Base-by-base conservation (phyloP, 2,329 filamentous ascomycete genomes). In the Sordariomycetes sp. region DNA sequence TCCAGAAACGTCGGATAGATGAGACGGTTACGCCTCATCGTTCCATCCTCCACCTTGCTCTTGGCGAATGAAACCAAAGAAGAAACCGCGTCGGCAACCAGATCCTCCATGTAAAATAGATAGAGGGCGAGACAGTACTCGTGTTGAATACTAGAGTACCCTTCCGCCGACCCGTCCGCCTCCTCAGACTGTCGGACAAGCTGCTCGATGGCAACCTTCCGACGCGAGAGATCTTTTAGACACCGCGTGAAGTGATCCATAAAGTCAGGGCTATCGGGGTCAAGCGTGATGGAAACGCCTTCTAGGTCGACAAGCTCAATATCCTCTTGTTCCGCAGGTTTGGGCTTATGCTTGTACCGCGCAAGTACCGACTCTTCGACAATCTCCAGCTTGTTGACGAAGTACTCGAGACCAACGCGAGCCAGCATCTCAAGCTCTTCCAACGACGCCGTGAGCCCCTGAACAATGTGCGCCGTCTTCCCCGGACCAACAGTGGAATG, bases 101-200 rank as follows among this genome's bases (percentile, higher is more conserved):
- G 17, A 20, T 56, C 54, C 25, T 51, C 42, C 42, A 56, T 51
- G n/a, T 51, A 56, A 10, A 56, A 50, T 12, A 56, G 17, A 25
- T 56, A 56, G 12, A 56, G 54, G 1, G 42, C 54, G 7, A 56
- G 54, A n/a, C 39, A 56, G 54, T 56, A 51, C 54, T 56, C 54
- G 25, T 50, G 54, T 22, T 56, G 54, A 6, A 56, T 51, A n/a
- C 54, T 36, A 7, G 39, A 55, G 10, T 22, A 45, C 22, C 50
- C 54, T 36, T 48, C 54, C 10, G 39, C 39, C 2, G 17, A 24
- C 2, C 22, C 39, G 25, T 56, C 42, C 10, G 24, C 42, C 25
- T 56, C 39, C 24, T 56, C 54, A 10, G 54, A 56, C 3, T 51
- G 22, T 17, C 32, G n/a, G 24, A 51, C 42, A 10, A 51, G 54